Conservation (phyloP, 805 yeast genomes). For the Lipomyces sp. region DNA sequence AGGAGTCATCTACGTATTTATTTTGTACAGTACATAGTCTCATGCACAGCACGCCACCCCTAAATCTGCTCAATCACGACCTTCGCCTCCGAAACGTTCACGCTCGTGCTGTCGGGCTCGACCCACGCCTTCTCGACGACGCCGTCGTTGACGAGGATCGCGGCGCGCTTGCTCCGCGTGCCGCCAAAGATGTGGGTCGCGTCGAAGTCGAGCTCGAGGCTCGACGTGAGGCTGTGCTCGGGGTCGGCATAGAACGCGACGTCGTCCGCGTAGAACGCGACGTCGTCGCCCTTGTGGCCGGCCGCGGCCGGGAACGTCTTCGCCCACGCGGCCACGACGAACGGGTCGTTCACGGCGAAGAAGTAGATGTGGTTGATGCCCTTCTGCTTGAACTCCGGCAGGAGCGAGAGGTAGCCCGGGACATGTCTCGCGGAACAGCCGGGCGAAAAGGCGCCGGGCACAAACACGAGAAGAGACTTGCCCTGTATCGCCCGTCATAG, state of each 20-base stretch:
- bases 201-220: slow-evolving; percentile 67
- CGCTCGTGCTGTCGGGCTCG: slow-evolving; percentile 78
- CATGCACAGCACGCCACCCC: not conserved
- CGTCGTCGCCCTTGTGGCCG: slow-evolving; percentile 30
- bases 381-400: slow-evolving; percentile 54
- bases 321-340: slow-evolving; percentile 81
- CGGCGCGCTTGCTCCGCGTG: slow-evolving; percentile 69
- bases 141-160: slow-evolving; percentile 72
- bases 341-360: slow-evolving; percentile 81
- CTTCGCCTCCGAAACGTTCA: slow-evolving; percentile 40
- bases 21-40: not conserved
- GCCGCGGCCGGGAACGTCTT: too few relatives aligned
- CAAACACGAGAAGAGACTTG: slow-evolving; percentile 56
- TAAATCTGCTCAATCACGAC: slow-evolving; percentile 33
- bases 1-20: not conserved
- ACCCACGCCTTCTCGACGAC: slow-evolving; percentile 60
- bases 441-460: slow-evolving; percentile 78
- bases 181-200: slow-evolving; percentile 76
- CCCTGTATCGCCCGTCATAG: slow-evolving; percentile 39
- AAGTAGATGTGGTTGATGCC: slow-evolving; percentile 65
- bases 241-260: slow-evolving; percentile 74
- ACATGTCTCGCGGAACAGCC: slow-evolving; percentile 70
- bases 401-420: slow-evolving; percentile 63
- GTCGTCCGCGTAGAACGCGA: slow-evolving; percentile 34
- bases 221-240: slow-evolving; percentile 64